Percentiles rank a stretch among this genome's conserved stretches.
Conservation (phyloP, 1,139 yeast species). For the Schwanniomyces etchellsii region DNA sequence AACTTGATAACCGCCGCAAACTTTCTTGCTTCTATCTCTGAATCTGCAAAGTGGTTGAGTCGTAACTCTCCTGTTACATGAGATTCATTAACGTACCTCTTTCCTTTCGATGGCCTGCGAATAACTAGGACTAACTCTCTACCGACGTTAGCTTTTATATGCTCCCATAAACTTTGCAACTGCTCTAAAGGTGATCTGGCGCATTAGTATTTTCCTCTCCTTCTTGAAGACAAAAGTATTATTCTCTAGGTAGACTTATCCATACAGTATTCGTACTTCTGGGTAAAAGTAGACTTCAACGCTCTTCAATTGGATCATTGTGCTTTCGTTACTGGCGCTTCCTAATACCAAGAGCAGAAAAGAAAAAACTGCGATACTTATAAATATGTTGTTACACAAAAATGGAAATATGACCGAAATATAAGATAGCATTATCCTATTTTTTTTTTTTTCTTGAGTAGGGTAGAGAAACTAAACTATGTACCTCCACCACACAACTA, state of each 20-base stretch:
- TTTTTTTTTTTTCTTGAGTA: not conserved
- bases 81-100: not conserved
- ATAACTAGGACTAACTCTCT: constrained; percentile 4
- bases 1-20: constrained; percentile 14
- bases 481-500: no score
- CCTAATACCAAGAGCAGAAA: no score
- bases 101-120: not conserved
- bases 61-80: constrained; percentile 1
- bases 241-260: no score
- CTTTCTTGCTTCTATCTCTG: constrained; percentile 6
- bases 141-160: constrained; percentile 2
- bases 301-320: no score
- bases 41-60: constrained; percentile 5
- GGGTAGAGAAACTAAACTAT: no score
- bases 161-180: constrained; percentile 5
- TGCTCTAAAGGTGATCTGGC: constrained; percentile 5
- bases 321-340: no score
- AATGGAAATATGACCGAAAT: constrained; percentile 2
- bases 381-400: constrained; percentile 1
- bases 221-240: no score
- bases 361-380: no score
- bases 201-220: constrained; percentile 3
- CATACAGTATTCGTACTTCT: no score
- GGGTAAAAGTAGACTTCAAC: no score
- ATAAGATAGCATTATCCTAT: not conserved